Percentiles rank a stretch among this genome's conserved stretches.
These are phyloP conservation scores for Hibiscus trionum DNA, from an alignment of 345 rosid species.

Conservation along the genomic window DNA sequence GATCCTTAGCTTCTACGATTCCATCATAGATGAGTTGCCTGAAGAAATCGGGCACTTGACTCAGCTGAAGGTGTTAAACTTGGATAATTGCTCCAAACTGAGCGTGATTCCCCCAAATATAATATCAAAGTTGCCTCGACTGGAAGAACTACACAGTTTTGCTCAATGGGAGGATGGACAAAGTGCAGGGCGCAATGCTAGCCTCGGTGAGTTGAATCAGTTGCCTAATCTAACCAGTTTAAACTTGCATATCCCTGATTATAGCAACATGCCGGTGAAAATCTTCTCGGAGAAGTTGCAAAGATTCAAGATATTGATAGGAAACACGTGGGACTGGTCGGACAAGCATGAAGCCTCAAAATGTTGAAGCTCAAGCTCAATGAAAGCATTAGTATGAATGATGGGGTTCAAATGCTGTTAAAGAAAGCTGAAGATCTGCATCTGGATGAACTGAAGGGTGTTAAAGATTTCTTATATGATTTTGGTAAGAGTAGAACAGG, in stretches of 20 bases:
- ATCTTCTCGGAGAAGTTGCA: not conserved
- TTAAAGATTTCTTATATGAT: constrained; percentile 5
- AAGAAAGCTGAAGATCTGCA: constrained; percentile 8
- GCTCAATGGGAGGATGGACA: constrained; percentile 22
- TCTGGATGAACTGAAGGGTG: constrained; percentile 10
- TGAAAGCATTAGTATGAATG: not conserved
- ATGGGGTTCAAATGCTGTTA: constrained; percentile 3
- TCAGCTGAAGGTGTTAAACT: constrained; percentile 17
- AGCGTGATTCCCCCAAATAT: constrained; percentile 23
- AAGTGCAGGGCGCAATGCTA: not conserved
- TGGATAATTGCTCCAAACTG: constrained; percentile 19
- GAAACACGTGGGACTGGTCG: constrained; percentile 5
- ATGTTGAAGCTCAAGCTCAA: constrained; percentile 13
- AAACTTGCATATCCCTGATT: constrained; percentile 10
- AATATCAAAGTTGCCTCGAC: constrained; percentile 13
- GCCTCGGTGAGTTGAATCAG: constrained; percentile 11
- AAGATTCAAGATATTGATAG: constrained; percentile 8
- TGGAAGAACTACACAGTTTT: constrained; percentile 31
- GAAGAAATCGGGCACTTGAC: constrained; percentile 15
- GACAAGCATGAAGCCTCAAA: constrained; percentile 4
- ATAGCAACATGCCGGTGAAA: not conserved
- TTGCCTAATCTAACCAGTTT: constrained; percentile 3
- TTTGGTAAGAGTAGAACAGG: constrained; percentile 1
- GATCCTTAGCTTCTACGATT: constrained; percentile 21
- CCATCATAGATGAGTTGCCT: constrained; percentile 18